Evolutionary conservation across 1,139 yeast species (phyloP), one percentile per base, ranked within the genome.

Genomic region (Pneumocystis canis): DNA sequence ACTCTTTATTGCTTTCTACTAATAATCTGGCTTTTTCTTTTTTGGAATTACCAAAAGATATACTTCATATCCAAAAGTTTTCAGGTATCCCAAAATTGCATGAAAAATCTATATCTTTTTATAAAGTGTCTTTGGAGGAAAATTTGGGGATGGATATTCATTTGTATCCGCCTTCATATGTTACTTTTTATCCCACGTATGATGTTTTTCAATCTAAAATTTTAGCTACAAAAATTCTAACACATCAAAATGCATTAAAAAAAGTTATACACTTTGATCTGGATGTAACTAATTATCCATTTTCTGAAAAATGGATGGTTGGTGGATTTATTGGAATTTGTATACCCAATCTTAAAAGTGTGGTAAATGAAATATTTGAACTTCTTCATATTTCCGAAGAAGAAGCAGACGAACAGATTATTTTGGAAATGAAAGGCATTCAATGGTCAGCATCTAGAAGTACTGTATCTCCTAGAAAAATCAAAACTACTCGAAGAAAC

Each of bases 391-490:
- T 66, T 7, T 37, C 67, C 5, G 39, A 32, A 6, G 62, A 58
- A 20, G 58, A 61, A 4, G 60, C 65, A 11, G 66, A 67, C 25
- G 62, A 40, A 14, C 61, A 63, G 11, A 59, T 65, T 14, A 58
- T 60, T 28, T 62, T 69, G 20, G 37, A 57, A 18, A 69, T 70
- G 1, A 54, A 57, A n/a, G 65, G 69, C 28, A 71, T 70, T 31
- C 64, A 71, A 2, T 69, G 71, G 71, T 71, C 71, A 1, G 65
- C 70, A 5, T 65, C 69, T 33, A 69, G 71, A 71, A 71, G 68
- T 18, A 70, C 67, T 9, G 70, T 65, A 2, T 61, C 63, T 54
- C 65, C 69, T 4, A 64, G 71, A 2, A 47, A 60, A n/a, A 20
- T 69, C 41, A 61, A 41, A 11, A 66, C 69, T 16, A 63, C 67